phyloP scores from a whole-genome alignment of 2,329 filamentous ascomycete genomes.

The Ascochyta pisi region DNA sequence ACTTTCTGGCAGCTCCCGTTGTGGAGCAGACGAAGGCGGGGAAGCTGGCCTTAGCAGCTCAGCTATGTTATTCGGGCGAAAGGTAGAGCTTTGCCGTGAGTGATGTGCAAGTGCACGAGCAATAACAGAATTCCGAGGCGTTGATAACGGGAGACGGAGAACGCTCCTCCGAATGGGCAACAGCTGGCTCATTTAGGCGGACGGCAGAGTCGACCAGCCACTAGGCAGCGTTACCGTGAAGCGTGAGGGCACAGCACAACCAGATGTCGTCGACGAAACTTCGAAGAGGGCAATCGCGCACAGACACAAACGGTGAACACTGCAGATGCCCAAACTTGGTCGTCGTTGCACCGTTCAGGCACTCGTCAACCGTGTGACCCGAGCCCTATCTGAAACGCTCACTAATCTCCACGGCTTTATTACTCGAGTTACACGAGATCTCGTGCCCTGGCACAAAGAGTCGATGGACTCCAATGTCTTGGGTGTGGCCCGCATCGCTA shows the following conservation, averaged over 20 bases:
- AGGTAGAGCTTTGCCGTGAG: slow-evolving; percentile 41
- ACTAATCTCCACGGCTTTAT: slow-evolving; percentile 13
- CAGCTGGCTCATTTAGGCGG: slow-evolving; percentile 41
- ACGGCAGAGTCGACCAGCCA: slow-evolving; percentile 25
- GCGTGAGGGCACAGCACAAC: slow-evolving; percentile 21
- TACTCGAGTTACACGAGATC: slow-evolving; percentile 23
- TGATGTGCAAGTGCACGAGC: slow-evolving; percentile 28
- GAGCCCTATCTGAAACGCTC: slow-evolving; percentile 28
- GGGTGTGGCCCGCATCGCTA: slow-evolving; percentile 10
- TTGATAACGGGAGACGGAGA: slow-evolving; percentile 28
- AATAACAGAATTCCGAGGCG: slow-evolving; percentile 23
- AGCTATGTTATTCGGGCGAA: slow-evolving; percentile 43
- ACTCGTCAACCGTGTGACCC: slow-evolving; percentile 11
- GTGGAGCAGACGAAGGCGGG: slow-evolving; percentile 43
- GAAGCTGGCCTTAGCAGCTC: slow-evolving; percentile 63
- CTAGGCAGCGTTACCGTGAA: slow-evolving; percentile 24
- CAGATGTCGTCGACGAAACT: slow-evolving; percentile 24
- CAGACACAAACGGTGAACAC: slow-evolving; percentile 1
- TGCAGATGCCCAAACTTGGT: neutral
- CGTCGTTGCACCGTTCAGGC: slow-evolving; percentile 7
- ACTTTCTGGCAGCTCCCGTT: slow-evolving; percentile 54
- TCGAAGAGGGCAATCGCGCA: slow-evolving; percentile 20
- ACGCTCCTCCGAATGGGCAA: slow-evolving; percentile 30
- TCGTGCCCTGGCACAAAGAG: slow-evolving; percentile 19
- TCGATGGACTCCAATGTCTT: slow-evolving; percentile 10